Evolutionary conservation across 2,329 filamentous ascomycete genomes (phyloP).

Genomic region (Botrytis elliptica): DNA sequence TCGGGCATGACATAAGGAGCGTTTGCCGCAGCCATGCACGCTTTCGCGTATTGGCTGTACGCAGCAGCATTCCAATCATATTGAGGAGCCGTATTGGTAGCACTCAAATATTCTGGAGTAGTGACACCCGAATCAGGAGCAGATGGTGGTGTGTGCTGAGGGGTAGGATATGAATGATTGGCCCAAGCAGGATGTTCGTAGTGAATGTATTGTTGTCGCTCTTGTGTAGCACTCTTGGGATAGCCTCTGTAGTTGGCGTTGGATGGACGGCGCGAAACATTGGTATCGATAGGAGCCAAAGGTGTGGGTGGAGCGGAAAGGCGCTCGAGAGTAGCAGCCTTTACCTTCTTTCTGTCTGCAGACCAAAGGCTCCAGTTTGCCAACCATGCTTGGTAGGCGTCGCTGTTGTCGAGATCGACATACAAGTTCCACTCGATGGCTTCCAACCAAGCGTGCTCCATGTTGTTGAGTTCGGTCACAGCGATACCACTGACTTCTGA

Average conservation of each 20-base stretch:
- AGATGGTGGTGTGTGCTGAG: constrained; percentile 51
- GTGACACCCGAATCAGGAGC: constrained; percentile 53
- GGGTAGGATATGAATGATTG: constrained; percentile 37
- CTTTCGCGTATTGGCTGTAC: constrained; percentile 47
- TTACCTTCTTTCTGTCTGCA: constrained; percentile 45
- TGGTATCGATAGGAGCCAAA: constrained; percentile 57
- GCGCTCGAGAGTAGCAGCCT: constrained; percentile 41
- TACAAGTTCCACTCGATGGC: constrained; percentile 68
- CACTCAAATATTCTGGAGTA: constrained; percentile 53
- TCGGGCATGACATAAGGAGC: constrained; percentile 43
- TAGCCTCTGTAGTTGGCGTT: constrained; percentile 47
- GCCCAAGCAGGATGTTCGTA: constrained; percentile 38
- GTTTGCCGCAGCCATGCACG: constrained; percentile 36
- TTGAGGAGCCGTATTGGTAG: constrained; percentile 49
- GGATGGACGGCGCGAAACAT: constrained; percentile 49
- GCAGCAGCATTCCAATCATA: constrained; percentile 48
- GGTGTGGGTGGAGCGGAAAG: constrained; percentile 38
- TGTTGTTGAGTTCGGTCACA: constrained; percentile 63
- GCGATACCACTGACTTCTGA: constrained; percentile 72
- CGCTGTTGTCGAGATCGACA: constrained; percentile 60
- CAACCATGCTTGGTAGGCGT: constrained; percentile 64
- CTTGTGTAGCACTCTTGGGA: constrained; percentile 44
- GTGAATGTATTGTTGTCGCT: constrained; percentile 35
- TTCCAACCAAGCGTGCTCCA: constrained; percentile 68
- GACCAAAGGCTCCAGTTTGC: constrained; percentile 65